Base-by-base conservation (phyloP, 768 basidiomycete genomes). In the Pholiota microspora region DNA sequence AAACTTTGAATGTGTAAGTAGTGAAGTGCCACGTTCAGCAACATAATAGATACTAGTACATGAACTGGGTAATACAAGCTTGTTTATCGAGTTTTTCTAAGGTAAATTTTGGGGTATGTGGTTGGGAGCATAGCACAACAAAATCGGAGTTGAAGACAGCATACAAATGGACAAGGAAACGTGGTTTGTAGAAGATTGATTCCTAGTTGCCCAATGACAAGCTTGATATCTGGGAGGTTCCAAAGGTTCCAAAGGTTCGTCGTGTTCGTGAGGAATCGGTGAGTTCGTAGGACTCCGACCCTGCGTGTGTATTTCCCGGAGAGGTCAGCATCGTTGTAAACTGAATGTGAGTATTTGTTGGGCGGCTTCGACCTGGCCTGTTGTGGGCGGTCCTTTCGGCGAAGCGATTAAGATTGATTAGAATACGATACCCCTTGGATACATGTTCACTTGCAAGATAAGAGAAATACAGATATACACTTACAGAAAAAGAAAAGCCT, bases 351-450 rank as follows among this genome's bases (percentile, higher is more conserved):
- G 67, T 66, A 31, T 64, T 54, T 21, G 70, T 71, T n/a, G 49
- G 61, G 9, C 59, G 64, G 5, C 52, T 49, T 24, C 54, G 59
- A 25, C 29, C 48, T 34, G 53, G 25, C 15, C 53, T 44, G 40
- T 51, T 60, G 13, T 16, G n/a, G 2, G 44, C 36, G 15, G 59
- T 60, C 45, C 57, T 53, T 45, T 64, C 62, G 8, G 56, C 62
- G 31, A 71, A 61, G 38, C 61, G 62, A 51, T 61, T 67, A 36
- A 74, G 60, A 45, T 72, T 72, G 38, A 72, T 62, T n/a, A 74
- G 64, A 31, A 72, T 69, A 21, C 68, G 69, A 54, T 74, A 74
- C 25, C 71, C 71, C 72, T 73, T 45, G 32, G 25, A n/a, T 2
- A 36, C 16, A 13, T 12, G 42, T 16, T 29, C 8, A n/a, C 12